phyloP scores from a whole-genome alignment of 352 stramenopile species.

The Achlya hypogyna region DNA sequence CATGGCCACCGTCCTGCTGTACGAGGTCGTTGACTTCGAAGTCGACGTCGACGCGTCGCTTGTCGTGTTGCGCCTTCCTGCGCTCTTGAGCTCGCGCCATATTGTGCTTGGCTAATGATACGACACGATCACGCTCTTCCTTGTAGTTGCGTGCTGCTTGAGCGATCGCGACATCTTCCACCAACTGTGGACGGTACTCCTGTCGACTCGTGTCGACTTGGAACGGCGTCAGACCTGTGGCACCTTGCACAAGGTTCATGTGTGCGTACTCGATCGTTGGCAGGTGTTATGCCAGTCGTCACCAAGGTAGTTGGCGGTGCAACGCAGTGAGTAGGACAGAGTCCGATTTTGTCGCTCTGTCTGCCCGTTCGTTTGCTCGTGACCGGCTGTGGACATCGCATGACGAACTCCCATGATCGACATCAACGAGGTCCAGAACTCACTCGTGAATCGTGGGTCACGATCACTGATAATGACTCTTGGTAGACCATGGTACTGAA shows the following conservation, averaged over 20 bases:
- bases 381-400: conserved; percentile 17
- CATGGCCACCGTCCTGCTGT: too few species aligned
- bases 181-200: too few species aligned
- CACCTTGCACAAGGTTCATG: conserved; percentile 12
- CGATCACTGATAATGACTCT: conserved; percentile 8
- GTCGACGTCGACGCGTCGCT: too few species aligned
- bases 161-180: too few species aligned
- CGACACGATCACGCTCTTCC: too few species aligned
- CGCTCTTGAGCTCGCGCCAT: too few species aligned
- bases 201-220: conserved; percentile 24
- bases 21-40: too few species aligned
- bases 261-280: conserved; percentile 25
- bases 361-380: conserved; percentile 22
- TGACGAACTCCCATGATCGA: conserved; percentile 17
- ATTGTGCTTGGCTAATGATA: too few species aligned
- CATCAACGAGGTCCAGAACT: conserved; percentile 26
- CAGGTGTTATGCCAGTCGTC: conserved; percentile 22
- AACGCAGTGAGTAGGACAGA: conserved; percentile 20
- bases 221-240: conserved; percentile 22
- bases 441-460: conserved; percentile 20
- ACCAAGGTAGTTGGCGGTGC: conserved; percentile 19
- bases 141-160: too few species aligned
- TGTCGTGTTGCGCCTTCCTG: too few species aligned
- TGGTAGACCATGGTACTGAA: not conserved
- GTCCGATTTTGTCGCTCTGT: conserved; percentile 19